These are phyloP conservation scores for Panicum hallii DNA, from an alignment of 202 grass and related monocot species.

Conservation along the genomic window DNA sequence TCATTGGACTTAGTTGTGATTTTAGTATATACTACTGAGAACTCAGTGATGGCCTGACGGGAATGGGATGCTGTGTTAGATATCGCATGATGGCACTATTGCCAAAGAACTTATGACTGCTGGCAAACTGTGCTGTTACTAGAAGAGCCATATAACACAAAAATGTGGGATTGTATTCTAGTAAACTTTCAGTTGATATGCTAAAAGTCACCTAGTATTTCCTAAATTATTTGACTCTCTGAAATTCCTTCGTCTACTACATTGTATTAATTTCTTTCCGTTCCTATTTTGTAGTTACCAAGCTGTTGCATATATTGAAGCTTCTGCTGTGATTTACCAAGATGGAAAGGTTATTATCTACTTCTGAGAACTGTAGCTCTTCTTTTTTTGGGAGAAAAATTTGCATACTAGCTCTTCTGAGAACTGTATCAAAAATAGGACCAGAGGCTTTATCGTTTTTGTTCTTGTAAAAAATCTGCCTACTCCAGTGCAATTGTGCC, in stretches of 20 bases:
- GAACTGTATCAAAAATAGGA: too few species aligned
- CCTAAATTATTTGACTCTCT: background rate
- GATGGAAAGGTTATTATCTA: slow-evolving; percentile 81
- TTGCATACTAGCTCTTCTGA: background rate
- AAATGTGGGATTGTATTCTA: slow-evolving; percentile 7
- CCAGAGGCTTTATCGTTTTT: background rate
- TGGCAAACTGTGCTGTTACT: background rate
- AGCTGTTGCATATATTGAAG: slow-evolving; percentile 99
- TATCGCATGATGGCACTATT: slow-evolving; percentile 10
- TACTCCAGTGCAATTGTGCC: background rate
- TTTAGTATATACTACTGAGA: background rate
- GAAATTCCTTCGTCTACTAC: slow-evolving; percentile 13
- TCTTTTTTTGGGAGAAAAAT: slow-evolving; percentile 15
- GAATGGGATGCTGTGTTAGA: slow-evolving; percentile 8
- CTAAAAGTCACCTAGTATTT: slow-evolving; percentile 23
- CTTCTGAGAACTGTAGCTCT: background rate
- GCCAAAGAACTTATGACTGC: slow-evolving; percentile 8
- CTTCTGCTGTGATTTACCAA: slow-evolving; percentile 94
- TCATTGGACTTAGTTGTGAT: slow-evolving; percentile 18
- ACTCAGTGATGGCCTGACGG: background rate
- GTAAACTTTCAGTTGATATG: slow-evolving; percentile 1
- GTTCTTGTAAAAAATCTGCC: background rate
- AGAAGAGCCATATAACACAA: background rate
- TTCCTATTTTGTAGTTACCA: slow-evolving; percentile 72
- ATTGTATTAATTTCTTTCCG: slow-evolving; percentile 36